A percentile compares a stretch with the other conserved stretches of the same genome.
Evolutionary conservation across 495 filamentous ascomycete species (phyloP).

Genomic region (Chaetomium fimeti): DNA sequence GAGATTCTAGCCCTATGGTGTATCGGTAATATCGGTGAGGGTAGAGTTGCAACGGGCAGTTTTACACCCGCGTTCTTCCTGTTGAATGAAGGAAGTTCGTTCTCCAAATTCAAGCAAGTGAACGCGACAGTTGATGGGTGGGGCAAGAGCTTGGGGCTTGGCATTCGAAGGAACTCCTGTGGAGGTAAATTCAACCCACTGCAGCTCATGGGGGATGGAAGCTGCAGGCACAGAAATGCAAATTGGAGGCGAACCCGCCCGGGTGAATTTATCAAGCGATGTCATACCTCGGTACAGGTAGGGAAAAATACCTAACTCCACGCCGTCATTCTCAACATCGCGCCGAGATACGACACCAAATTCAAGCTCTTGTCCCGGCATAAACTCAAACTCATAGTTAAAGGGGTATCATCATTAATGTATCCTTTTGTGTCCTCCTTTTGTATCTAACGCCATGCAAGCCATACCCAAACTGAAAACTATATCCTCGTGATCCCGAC

Average conservation of each 20-base stretch:
- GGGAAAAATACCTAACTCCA: too few relatives aligned
- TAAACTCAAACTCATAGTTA: background rate
- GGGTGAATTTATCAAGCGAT: too few relatives aligned
- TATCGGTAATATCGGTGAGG: background rate
- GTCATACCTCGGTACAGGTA: too few relatives aligned
- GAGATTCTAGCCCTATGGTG: background rate
- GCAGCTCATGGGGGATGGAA: too few relatives aligned
- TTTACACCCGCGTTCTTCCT: conserved; percentile 13
- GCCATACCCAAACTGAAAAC: background rate
- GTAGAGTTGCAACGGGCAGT: too few relatives aligned
- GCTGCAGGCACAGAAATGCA: too few relatives aligned
- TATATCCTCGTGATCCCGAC: conserved; percentile 23
- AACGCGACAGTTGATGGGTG: background rate
- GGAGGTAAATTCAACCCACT: too few relatives aligned
- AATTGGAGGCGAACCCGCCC: too few relatives aligned
- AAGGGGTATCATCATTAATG: background rate
- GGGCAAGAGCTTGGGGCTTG: conserved; percentile 12
- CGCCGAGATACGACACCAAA: background rate
- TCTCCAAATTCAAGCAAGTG: conserved; percentile 27
- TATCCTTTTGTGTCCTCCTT: too few relatives aligned
- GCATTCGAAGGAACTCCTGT: too few relatives aligned
- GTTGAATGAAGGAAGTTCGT: conserved; percentile 12
- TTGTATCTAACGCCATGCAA: background rate
- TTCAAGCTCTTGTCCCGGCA: background rate
- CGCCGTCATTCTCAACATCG: too few relatives aligned